Conservation (phyloP, 2,329 filamentous ascomycete species). For the Venturiaceae sp. region DNA sequence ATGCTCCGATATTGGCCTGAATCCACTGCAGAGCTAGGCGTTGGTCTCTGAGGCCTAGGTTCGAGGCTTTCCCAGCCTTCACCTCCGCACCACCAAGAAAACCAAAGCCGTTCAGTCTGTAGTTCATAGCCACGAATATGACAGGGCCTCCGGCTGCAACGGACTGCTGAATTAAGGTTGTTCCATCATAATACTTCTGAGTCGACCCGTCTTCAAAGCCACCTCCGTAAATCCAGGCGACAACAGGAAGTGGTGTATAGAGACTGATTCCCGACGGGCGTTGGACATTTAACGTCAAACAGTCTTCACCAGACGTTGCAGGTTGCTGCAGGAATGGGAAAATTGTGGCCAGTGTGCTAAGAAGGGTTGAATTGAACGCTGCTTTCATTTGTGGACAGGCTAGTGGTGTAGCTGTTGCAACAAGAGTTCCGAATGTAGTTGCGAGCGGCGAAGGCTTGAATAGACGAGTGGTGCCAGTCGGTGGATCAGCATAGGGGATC, state of each 20-base stretch:
- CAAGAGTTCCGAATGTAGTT: too few species aligned
- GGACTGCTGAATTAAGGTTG: constrained; percentile 24
- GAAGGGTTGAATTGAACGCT: too few species aligned
- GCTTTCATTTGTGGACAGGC: too few species aligned
- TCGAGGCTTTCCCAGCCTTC: constrained; percentile 25
- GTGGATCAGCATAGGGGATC: too few species aligned
- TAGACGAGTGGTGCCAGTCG: too few species aligned
- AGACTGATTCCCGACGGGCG: constrained; percentile 38
- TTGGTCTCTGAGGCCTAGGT: constrained; percentile 34
- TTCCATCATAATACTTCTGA: constrained; percentile 23
- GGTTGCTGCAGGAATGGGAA: too few species aligned
- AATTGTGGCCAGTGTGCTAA: too few species aligned
- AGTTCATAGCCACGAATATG: constrained; percentile 35
- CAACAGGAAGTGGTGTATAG: not conserved
- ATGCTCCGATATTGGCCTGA: constrained; percentile 21
- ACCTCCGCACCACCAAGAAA: constrained; percentile 14
- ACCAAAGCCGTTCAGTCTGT: constrained; percentile 33
- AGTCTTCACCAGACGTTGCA: too few species aligned
- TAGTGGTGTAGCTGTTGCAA: too few species aligned
- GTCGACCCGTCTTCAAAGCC: constrained; percentile 20
- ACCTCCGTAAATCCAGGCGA: constrained; percentile 50
- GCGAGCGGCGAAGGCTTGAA: too few species aligned
- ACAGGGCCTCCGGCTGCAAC: constrained; percentile 28
- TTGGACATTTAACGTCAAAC: constrained; percentile 53
- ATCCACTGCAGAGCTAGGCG: constrained; percentile 24